Evolutionary conservation across 2,329 filamentous ascomycete genomes (phyloP).

Genomic region (Pseudogymnoascus sp.): DNA sequence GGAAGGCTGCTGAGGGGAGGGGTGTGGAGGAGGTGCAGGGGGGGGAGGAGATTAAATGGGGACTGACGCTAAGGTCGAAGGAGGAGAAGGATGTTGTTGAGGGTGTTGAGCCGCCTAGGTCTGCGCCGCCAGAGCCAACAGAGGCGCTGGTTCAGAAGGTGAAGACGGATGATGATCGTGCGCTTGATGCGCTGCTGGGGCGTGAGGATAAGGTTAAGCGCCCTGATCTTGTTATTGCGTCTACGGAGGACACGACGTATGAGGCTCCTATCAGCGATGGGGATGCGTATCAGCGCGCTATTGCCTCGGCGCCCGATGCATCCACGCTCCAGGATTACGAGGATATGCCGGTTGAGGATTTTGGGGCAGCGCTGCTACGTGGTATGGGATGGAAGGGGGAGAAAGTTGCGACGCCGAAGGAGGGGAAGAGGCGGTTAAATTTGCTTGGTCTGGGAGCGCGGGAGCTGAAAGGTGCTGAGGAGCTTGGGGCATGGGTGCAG

Average conservation of each 20-base stretch:
- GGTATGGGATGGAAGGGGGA: conserved; percentile 91
- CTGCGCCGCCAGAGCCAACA: conserved; percentile 16
- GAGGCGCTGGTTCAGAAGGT: conserved; percentile 26
- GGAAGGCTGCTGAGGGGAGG: conserved; percentile 29
- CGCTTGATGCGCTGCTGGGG: conserved; percentile 61
- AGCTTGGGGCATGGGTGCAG: conserved; percentile 76
- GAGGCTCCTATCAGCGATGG: conserved; percentile 45
- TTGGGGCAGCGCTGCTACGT: conserved; percentile 80
- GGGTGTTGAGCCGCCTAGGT: conserved; percentile 16
- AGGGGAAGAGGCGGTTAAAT: conserved; percentile 66
- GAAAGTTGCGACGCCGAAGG: conserved; percentile 54
- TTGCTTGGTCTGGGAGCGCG: conserved; percentile 69
- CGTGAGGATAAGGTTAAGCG: conserved; percentile 41
- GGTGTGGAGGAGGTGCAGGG: conserved; percentile 25
- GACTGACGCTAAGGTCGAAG: conserved; percentile 19
- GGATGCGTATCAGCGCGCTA: conserved; percentile 64
- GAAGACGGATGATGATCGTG: conserved; percentile 54
- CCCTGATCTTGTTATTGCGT: conserved; percentile 48
- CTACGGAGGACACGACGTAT: conserved; percentile 23
- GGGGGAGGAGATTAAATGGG: conserved; percentile 25
- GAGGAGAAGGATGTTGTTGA: conserved; percentile 17
- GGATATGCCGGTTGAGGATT: conserved; percentile 86
- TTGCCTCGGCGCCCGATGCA: conserved; percentile 64
- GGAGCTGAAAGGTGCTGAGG: conserved; percentile 63
- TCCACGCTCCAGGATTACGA: conserved; percentile 80